Evolutionary conservation across 2,329 filamentous ascomycete genomes (phyloP).

Genomic region (Tolypocladium pustulatum): DNA sequence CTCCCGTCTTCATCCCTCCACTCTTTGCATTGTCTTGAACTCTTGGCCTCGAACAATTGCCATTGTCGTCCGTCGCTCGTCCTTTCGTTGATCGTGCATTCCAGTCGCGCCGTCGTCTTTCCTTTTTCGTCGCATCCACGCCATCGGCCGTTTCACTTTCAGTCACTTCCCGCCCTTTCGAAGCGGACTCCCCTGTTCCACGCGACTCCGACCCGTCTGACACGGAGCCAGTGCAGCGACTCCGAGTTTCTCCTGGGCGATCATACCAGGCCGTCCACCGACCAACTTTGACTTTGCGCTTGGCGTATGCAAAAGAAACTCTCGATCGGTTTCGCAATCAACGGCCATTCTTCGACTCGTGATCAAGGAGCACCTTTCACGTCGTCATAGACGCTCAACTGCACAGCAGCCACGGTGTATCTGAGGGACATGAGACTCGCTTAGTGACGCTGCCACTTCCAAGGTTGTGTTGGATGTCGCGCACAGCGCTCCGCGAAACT

Average conservation of each 20-base stretch:
- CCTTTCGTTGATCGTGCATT: neutral
- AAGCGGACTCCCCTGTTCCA: neutral
- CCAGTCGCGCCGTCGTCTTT: neutral
- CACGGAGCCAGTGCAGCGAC: neutral
- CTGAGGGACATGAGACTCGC: neutral
- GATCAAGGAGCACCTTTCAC: neutral
- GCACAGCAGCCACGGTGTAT: neutral
- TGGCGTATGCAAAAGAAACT: neutral
- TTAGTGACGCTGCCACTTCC: neutral
- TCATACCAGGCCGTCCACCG: neutral
- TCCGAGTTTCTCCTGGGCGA: neutral
- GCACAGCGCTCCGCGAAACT: neutral
- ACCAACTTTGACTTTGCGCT: neutral
- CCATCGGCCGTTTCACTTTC: neutral
- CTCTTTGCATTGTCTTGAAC: neutral
- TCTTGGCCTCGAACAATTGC: neutral
- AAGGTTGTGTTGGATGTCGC: no score
- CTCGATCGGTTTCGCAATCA: neutral
- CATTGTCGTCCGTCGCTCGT: neutral
- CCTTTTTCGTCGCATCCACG: neutral
- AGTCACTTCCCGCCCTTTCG: neutral
- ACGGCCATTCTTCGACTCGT: neutral
- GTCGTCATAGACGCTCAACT: neutral
- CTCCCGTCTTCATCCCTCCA: neutral
- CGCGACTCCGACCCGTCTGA: neutral